Conservation (phyloP, 352 stramenopile species). For the Globisporangium radiosum region DNA sequence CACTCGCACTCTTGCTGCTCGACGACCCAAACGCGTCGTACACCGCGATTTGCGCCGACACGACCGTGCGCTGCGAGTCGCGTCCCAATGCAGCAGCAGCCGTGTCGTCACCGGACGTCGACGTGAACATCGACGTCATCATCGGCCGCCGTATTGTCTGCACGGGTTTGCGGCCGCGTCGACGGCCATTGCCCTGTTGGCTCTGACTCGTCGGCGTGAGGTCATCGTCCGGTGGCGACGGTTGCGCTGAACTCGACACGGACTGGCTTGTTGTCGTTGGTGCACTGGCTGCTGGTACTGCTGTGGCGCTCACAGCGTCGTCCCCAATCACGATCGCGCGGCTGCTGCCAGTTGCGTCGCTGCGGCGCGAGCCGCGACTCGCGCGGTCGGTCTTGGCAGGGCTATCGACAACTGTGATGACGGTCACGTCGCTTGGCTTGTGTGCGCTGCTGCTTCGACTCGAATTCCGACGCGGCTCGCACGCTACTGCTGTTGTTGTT, state of each 20-base stretch:
- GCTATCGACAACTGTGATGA: too few species aligned
- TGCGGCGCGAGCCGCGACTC: neutral
- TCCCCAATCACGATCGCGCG: neutral
- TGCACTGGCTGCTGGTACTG: neutral
- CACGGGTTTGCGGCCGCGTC: slow-evolving; percentile 12
- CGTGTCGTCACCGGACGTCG: neutral
- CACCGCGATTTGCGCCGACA: slow-evolving; percentile 10
- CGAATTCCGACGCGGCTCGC: too few species aligned
- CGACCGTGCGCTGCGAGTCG: neutral
- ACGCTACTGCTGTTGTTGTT: neutral
- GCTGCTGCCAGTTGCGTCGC: neutral
- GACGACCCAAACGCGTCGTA: slow-evolving; percentile 13
- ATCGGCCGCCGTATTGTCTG: slow-evolving; percentile 3
- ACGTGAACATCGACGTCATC: neutral
- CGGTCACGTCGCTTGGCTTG: too few species aligned
- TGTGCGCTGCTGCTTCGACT: too few species aligned
- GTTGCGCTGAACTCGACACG: neutral
- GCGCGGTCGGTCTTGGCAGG: too few species aligned
- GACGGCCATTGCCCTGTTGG: slow-evolving; percentile 1
- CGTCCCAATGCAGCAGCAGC: neutral
- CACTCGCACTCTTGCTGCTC: neutral
- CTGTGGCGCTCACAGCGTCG: neutral
- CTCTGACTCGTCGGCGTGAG: neutral
- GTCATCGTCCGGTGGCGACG: neutral
- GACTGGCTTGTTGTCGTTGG: neutral